These are phyloP conservation scores for Cairneyella variabilis DNA, from an alignment of 495 filamentous ascomycete genomes.

Conservation along the genomic window DNA sequence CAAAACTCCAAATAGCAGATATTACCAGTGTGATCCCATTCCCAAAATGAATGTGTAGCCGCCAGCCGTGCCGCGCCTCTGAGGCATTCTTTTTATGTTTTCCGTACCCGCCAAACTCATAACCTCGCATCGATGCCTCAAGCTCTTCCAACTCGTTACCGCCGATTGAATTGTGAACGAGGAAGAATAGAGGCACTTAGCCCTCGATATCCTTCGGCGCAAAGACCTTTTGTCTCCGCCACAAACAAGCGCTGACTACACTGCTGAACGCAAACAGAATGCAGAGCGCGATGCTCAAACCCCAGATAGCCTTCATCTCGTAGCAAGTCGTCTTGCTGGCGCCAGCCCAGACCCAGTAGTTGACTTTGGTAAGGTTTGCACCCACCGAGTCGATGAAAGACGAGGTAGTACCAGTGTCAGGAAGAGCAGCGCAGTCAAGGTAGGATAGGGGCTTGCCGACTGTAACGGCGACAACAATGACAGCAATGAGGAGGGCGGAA, in stretches of 20 bases:
- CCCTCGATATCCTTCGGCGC: no score
- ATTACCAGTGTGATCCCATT: no score
- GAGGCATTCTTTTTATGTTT: no score
- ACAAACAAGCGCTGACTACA: slow-evolving; percentile 18
- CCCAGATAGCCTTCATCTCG: slow-evolving; percentile 89
- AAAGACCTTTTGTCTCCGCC: slow-evolving; percentile 19
- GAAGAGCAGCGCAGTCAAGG: slow-evolving; percentile 59
- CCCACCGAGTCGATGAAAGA: slow-evolving; percentile 29
- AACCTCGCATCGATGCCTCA: no score
- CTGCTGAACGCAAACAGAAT: slow-evolving; percentile 68
- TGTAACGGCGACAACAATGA: slow-evolving; percentile 65
- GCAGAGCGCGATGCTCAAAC: slow-evolving; percentile 76
- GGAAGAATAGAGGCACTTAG: no score
- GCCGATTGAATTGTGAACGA: no score
- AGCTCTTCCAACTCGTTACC: no score
- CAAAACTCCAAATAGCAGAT: no score
- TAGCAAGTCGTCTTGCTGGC: slow-evolving; percentile 69
- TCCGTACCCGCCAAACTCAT: no score
- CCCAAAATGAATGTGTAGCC: no score
- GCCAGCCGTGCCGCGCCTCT: no score
- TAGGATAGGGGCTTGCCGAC: slow-evolving; percentile 79
- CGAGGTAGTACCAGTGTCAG: slow-evolving; percentile 29
- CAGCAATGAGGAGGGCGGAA: slow-evolving; percentile 61
- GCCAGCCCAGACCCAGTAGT: slow-evolving; percentile 59
- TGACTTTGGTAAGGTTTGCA: slow-evolving; percentile 43